These are phyloP conservation scores for Kalmusia sp. DNA, from an alignment of 2,329 filamentous ascomycete genomes.

Conservation along the genomic window DNA sequence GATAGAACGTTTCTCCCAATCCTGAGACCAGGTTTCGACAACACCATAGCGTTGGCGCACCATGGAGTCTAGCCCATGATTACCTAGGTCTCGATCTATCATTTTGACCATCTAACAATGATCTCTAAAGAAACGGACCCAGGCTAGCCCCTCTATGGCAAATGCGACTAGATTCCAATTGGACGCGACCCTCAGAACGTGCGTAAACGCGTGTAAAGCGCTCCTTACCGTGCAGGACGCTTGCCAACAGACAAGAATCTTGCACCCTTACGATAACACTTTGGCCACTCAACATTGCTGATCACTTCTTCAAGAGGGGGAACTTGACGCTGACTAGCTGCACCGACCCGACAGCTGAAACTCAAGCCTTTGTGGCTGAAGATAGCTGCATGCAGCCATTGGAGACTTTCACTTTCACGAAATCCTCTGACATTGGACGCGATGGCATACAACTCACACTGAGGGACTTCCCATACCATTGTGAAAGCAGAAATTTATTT, in stretches of 20 bases:
- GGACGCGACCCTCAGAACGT: not conserved
- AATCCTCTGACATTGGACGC: not conserved
- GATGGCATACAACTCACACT: not conserved
- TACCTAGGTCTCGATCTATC: not conserved
- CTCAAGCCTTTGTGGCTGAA: conserved; percentile 2
- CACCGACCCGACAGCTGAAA: not conserved
- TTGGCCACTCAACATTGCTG: not conserved
- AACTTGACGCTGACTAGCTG: not conserved
- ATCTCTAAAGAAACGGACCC: not conserved
- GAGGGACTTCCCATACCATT: not conserved
- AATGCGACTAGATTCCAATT: not conserved
- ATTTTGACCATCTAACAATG: not conserved
- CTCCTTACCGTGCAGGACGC: conserved; percentile 2
- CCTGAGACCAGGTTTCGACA: not conserved
- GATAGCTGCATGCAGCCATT: not conserved
- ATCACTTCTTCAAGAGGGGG: not conserved
- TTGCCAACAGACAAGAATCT: not conserved
- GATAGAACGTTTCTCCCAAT: not conserved
- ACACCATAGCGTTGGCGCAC: not conserved
- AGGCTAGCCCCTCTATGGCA: not conserved
- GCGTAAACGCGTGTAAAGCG: not conserved
- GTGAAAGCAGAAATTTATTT: not conserved
- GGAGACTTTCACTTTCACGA: not conserved
- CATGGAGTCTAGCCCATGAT: no score
- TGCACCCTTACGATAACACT: not conserved